phyloP scores from a whole-genome alignment of 495 filamentous ascomycete species.

The Lophium mytilinum region DNA sequence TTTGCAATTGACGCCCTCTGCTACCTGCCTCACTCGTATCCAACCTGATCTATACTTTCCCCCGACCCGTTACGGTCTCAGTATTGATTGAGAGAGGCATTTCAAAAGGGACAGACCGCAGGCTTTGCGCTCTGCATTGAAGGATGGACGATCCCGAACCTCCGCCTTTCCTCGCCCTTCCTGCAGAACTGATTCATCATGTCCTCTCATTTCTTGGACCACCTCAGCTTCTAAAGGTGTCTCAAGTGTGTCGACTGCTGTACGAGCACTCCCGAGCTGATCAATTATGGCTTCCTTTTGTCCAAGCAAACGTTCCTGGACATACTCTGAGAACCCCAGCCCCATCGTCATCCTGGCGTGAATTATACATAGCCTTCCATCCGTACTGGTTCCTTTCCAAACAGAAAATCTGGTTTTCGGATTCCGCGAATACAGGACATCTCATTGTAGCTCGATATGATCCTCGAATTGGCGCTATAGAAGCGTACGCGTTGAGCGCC shows the following conservation, averaged over 20 bases:
- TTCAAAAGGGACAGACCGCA: too few relatives aligned
- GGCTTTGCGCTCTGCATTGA: too few relatives aligned
- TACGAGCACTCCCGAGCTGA: conserved; percentile 25
- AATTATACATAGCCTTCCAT: conserved; percentile 65
- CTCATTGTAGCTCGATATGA: conserved; percentile 69
- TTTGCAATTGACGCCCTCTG: too few relatives aligned
- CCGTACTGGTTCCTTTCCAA: conserved; percentile 77
- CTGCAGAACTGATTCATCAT: conserved; percentile 26
- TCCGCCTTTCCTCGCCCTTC: conserved; percentile 17
- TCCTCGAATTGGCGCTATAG: conserved; percentile 61
- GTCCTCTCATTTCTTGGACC: conserved; percentile 24
- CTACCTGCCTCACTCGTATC: too few relatives aligned
- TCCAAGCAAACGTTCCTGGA: conserved; percentile 22
- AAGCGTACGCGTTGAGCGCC: conserved; percentile 70
- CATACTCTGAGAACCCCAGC: conserved; percentile 6
- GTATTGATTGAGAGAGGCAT: too few relatives aligned
- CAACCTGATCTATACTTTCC: too few relatives aligned
- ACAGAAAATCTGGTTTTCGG: conserved; percentile 79
- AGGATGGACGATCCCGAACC: neutral
- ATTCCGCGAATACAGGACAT: conserved; percentile 58
- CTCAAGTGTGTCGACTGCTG: conserved; percentile 26
- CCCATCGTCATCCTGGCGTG: conserved; percentile 26
- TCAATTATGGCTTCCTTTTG: conserved; percentile 27
- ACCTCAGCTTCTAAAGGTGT: conserved; percentile 19
- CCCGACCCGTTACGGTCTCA: too few relatives aligned